Percentiles rank a stretch among this genome's conserved stretches.
These are phyloP conservation scores for Sextonia rubra DNA, from an alignment of 164 flowering plant genomes.

Conservation along the genomic window DNA sequence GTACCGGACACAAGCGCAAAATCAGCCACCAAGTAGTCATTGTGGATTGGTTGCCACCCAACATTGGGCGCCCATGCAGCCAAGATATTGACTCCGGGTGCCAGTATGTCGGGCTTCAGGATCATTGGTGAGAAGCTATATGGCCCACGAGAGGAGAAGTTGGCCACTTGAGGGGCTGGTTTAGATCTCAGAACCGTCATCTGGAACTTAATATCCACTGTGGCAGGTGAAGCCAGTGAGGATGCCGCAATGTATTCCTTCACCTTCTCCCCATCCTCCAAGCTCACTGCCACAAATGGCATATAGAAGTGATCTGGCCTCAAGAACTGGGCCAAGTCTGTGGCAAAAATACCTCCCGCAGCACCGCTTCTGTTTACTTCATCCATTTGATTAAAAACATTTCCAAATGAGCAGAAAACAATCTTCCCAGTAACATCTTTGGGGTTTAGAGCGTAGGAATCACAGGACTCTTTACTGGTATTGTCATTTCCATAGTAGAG, in stretches of 20 bases:
- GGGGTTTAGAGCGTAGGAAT: background rate
- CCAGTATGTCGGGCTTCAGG: conserved; percentile 34
- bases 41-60: conserved; percentile 3
- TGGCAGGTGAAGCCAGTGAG: background rate
- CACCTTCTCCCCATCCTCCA: conserved; percentile 16
- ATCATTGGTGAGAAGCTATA: conserved; percentile 17
- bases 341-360: conserved; percentile 18
- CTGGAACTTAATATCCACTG: conserved; percentile 22
- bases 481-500: conserved; percentile 33
- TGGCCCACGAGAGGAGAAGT: conserved; percentile 36
- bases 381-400: background rate
- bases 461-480: conserved; percentile 11
- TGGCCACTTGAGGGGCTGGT: conserved; percentile 35
- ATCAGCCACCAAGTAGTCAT: conserved; percentile 20
- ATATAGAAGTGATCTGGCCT: conserved; percentile 11
- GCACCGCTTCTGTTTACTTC: conserved; percentile 19
- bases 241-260: conserved; percentile 15
- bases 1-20: conserved; percentile 32
- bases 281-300: conserved; percentile 21
- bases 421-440: conserved; percentile 6
- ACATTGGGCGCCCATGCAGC: conserved; percentile 29
- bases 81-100: conserved; percentile 34
- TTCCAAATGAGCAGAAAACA: conserved; percentile 17
- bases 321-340: conserved; percentile 8
- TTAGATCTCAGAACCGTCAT: conserved; percentile 22